Evolutionary conservation across 805 yeast genomes (phyloP).

Genomic region (Ogataea wickerhamii): DNA sequence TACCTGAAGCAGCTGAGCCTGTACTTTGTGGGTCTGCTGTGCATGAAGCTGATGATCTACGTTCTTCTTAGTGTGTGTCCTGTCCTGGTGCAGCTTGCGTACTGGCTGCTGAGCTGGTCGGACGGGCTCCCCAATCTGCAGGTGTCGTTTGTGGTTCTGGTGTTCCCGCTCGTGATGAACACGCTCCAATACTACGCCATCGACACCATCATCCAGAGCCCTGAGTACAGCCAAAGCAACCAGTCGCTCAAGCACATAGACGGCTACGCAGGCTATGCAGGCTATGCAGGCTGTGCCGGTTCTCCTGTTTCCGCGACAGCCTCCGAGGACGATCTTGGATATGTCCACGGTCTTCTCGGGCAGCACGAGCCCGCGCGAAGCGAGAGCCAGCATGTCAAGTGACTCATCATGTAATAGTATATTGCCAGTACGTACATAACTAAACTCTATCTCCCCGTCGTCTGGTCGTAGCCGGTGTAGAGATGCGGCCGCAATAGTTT

Average conservation of each 20-base stretch:
- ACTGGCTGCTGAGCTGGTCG: slow-evolving; percentile 78
- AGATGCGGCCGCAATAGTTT: too few species aligned
- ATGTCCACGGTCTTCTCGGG: slow-evolving; percentile 2
- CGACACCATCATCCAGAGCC: slow-evolving; percentile 70
- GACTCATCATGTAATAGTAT: too few species aligned
- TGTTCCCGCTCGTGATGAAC: slow-evolving; percentile 71
- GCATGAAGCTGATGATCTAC: slow-evolving; percentile 56
- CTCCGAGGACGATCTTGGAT: background rate
- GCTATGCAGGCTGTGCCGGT: too few species aligned
- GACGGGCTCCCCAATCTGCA: slow-evolving; percentile 77
- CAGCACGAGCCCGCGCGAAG: slow-evolving; percentile 2
- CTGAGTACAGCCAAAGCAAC: slow-evolving; percentile 32
- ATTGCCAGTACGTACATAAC: too few species aligned
- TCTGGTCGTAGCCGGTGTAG: too few species aligned
- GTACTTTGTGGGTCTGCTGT: slow-evolving; percentile 58
- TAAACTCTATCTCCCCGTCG: too few species aligned
- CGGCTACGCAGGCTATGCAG: too few species aligned
- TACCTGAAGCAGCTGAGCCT: slow-evolving; percentile 69
- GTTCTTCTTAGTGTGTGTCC: slow-evolving; percentile 60
- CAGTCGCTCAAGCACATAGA: slow-evolving; percentile 10
- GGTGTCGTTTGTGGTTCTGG: slow-evolving; percentile 81
- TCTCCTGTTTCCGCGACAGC: background rate
- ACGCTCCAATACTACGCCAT: slow-evolving; percentile 69
- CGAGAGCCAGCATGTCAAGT: slow-evolving; percentile 1
- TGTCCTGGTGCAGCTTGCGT: slow-evolving; percentile 64